Percentiles rank a stretch among this genome's conserved stretches.
Evolutionary conservation across 768 basidiomycete genomes (phyloP).

Genomic region (Fibroporia radiculosa): DNA sequence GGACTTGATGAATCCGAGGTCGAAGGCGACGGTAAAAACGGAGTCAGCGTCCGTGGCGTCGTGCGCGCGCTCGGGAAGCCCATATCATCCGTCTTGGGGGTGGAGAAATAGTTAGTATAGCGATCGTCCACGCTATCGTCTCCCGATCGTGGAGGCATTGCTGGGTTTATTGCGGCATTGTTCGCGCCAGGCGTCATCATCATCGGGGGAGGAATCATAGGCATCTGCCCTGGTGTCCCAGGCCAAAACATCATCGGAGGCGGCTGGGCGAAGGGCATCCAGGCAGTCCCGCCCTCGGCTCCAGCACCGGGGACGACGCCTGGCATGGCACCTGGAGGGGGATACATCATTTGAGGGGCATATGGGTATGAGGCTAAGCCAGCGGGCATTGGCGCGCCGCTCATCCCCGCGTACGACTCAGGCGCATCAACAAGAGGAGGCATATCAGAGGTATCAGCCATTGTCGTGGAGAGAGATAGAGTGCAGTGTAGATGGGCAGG

Average conservation of each 20-base stretch:
- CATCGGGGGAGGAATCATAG: background rate
- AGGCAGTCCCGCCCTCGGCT: background rate
- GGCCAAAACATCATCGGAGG: background rate
- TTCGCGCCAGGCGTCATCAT: background rate
- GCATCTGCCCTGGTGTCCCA: background rate
- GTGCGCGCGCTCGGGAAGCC: background rate
- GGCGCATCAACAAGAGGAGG: slow-evolving; percentile 11
- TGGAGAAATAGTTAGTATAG: background rate
- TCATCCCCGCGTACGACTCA: background rate
- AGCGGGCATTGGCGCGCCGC: slow-evolving; percentile 1
- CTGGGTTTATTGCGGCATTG: background rate
- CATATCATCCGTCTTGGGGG: slow-evolving; percentile 5
- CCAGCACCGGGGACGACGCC: background rate
- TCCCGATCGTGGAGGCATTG: background rate
- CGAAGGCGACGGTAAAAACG: slow-evolving; percentile 7
- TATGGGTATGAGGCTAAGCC: background rate
- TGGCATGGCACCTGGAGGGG: slow-evolving; percentile 2
- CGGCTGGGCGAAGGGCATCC: background rate
- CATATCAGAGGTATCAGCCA: slow-evolving; percentile 13
- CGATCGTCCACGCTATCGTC: background rate
- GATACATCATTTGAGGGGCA: slow-evolving; percentile 4
- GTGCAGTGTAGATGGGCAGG: background rate
- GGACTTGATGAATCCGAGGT: slow-evolving; percentile 13
- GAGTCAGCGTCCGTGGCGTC: slow-evolving; percentile 9
- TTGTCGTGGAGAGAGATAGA: background rate